A percentile compares a stretch with the other conserved stretches of the same genome.
Evolutionary conservation across 2,329 filamentous ascomycete species (phyloP).

Genomic region (Helotiales sp.): DNA sequence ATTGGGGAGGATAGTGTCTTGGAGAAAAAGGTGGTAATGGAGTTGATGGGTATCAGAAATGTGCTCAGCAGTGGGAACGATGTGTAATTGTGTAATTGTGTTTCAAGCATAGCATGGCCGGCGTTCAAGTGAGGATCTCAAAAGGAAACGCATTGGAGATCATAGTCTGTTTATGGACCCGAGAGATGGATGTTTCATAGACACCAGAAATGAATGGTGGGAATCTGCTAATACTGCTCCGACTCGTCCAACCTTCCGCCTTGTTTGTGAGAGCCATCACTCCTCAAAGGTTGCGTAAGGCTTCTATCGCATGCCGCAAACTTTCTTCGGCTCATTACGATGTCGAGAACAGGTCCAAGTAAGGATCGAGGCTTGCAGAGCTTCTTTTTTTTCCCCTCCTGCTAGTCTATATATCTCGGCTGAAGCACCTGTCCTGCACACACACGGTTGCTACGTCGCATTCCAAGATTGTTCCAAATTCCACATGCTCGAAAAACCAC

Average conservation of each 20-base stretch:
- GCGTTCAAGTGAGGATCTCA: slow-evolving; percentile 4
- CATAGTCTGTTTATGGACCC: not conserved
- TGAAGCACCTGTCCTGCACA: too few species aligned
- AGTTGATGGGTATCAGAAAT: slow-evolving; percentile 50
- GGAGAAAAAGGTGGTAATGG: slow-evolving; percentile 69
- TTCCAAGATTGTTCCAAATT: not conserved
- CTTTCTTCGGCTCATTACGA: not conserved
- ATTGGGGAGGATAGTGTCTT: slow-evolving; percentile 25
- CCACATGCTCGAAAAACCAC: not conserved
- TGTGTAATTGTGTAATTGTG: too few species aligned
- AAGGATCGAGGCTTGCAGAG: not conserved
- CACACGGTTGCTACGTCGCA: too few species aligned
- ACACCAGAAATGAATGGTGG: not conserved
- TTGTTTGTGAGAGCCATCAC: not conserved
- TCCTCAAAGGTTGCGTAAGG: not conserved
- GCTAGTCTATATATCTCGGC: too few species aligned
- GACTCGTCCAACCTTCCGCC: not conserved
- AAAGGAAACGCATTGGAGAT: not conserved
- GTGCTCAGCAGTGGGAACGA: slow-evolving; percentile 28
- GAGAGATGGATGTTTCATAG: not conserved
- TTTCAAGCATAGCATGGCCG: slow-evolving; percentile 2
- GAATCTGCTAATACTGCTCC: not conserved
- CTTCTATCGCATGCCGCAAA: not conserved
- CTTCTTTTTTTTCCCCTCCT: not conserved
- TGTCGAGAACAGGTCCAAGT: not conserved